Conservation (phyloP, 345 rosid genomes). For the Schrenkiella parvula region DNA sequence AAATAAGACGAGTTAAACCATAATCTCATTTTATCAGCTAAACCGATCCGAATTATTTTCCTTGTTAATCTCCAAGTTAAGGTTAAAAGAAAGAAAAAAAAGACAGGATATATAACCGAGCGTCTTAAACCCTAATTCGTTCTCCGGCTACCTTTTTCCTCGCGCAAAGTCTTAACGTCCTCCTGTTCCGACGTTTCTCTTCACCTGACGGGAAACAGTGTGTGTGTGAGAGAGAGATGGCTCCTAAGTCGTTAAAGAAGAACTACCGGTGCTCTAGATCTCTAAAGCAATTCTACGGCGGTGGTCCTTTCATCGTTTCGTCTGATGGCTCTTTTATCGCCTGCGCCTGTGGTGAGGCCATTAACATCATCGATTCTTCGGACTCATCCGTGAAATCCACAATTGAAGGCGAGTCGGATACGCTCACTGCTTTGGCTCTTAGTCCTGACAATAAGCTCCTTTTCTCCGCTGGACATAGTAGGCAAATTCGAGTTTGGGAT, state of each 20-base stretch:
- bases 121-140: slow-evolving; percentile 32
- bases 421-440: slow-evolving; percentile 72
- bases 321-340: slow-evolving; percentile 75
- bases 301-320: slow-evolving; percentile 78
- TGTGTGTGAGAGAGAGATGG: slow-evolving; percentile 28
- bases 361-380: slow-evolving; percentile 67
- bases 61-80: background rate
- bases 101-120: slow-evolving; percentile 1
- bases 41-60: too few species aligned
- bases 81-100: background rate
- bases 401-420: slow-evolving; percentile 64
- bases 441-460: slow-evolving; percentile 77
- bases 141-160: slow-evolving; percentile 1
- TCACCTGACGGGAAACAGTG: background rate
- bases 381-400: slow-evolving; percentile 55
- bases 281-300: slow-evolving; percentile 82
- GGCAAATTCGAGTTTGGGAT: slow-evolving; percentile 92
- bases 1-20: too few species aligned
- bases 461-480: slow-evolving; percentile 88
- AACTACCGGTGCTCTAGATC: slow-evolving; percentile 64
- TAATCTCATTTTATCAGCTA: too few species aligned
- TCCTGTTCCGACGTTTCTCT: background rate
- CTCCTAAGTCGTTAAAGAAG: slow-evolving; percentile 50
- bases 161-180: slow-evolving; percentile 11
- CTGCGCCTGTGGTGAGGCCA: slow-evolving; percentile 69